Conservation (phyloP, 352 stramenopile species). For the Pythium brachiatum region DNA sequence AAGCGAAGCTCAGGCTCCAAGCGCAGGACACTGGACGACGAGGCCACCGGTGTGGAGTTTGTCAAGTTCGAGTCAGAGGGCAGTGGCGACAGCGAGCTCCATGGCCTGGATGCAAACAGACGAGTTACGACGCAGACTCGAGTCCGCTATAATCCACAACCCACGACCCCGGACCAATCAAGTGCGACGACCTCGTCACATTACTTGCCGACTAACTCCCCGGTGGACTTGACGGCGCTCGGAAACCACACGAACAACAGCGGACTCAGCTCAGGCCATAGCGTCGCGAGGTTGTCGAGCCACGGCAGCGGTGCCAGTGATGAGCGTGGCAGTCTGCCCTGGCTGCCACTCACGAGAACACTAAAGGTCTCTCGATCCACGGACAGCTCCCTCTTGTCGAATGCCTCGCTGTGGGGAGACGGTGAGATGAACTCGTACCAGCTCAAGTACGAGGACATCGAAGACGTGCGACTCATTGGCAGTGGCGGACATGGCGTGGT, state of each 20-base stretch:
- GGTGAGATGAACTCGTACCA: slow-evolving; percentile 44
- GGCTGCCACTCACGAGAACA: slow-evolving; percentile 5
- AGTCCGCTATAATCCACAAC: neutral
- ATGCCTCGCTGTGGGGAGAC: slow-evolving; percentile 42
- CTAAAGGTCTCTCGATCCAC: slow-evolving; percentile 1
- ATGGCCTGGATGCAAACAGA: neutral
- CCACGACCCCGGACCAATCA: neutral
- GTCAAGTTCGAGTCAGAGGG: slow-evolving; percentile 13
- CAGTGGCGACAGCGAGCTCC: neutral
- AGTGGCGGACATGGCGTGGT: slow-evolving; percentile 43
- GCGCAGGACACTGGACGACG: neutral
- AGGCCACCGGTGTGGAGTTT: neutral
- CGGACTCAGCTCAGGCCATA: neutral
- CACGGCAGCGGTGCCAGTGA: neutral
- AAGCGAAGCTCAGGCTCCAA: neutral
- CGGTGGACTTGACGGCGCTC: neutral
- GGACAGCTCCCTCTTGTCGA: neutral
- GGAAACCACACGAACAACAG: neutral
- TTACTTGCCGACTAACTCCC: neutral
- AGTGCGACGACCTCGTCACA: neutral
- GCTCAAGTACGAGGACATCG: slow-evolving; percentile 42
- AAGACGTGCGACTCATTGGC: slow-evolving; percentile 41
- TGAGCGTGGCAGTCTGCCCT: neutral
- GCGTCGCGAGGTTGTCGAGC: neutral
- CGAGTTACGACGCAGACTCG: neutral